Evolutionary conservation across 352 stramenopile species (phyloP), one percentile per base, ranked within the genome.

Genomic region (Globisporangium camurandrum): DNA sequence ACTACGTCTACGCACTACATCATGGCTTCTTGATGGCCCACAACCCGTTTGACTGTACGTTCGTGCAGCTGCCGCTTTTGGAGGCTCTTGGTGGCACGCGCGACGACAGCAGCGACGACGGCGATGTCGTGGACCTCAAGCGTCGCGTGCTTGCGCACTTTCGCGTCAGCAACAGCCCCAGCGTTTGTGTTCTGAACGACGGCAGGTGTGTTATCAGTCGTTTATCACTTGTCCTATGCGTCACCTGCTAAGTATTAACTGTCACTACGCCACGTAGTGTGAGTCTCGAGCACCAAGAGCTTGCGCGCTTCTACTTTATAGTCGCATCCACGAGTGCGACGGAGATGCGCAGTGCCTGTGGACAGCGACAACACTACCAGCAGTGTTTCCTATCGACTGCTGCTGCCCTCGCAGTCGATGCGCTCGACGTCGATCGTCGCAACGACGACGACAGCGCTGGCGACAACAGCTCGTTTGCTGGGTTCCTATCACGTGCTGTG

Each of bases 11-110:
- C 49, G 72, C 97, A 19, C 45, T 95, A 28, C 71, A 96, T 45
- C 89, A 97, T 59, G 93, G 87, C 0, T 98, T 98, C 46, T 54
- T 97, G 1, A 89, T 95, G 60, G 9, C 59, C 0, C 62, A 84
- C 20, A 96, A 95, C 59, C 73, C 84, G 4, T 92, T 97, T 54
- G 84, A 97, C 61, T 98, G 93, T 60, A 74, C 76, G 5, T 33
- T 56, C 5, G 34, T 95, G 36, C 56, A 40, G 16, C 52, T 88
- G 10, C 58, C 67, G 28, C 5, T 26, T 1, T 23, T 71, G 2
- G 20, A 49, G 28, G 40, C 56, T 8, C 41, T 47, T 5, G 34
- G 56, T 3, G 11, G 9, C 11, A 7, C 8, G 4, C 2, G 36
- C 4, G 4, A 19, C 8, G 36, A 11, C 17, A 19, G 19, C 6